A percentile compares a stretch with the other conserved stretches of the same genome.
Conservation (phyloP, 2,329 filamentous ascomycete species). For the Colletotrichum lupini region DNA sequence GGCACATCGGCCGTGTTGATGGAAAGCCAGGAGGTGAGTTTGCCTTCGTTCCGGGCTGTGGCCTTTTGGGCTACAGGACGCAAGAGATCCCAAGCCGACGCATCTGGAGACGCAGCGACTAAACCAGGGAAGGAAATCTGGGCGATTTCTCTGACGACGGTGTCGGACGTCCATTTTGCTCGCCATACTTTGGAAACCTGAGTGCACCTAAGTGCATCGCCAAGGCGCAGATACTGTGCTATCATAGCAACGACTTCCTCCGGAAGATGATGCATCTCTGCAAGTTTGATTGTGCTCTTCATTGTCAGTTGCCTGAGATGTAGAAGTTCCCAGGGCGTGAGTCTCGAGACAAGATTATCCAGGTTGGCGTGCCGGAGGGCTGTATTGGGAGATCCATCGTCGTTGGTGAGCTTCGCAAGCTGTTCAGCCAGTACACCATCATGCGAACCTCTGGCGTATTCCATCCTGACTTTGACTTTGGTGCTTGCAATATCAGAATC, state of each 20-base stretch:
- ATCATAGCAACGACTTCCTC: conserved; percentile 19
- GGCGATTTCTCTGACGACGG: not conserved
- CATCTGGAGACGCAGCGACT: not conserved
- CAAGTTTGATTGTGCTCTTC: not conserved
- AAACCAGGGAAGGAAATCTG: conserved; percentile 9
- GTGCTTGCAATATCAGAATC: too few relatives aligned
- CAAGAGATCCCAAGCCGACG: not conserved
- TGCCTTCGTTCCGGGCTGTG: not conserved
- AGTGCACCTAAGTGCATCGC: conserved; percentile 10
- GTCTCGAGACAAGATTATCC: conserved; percentile 3
- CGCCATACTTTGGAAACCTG: conserved; percentile 30
- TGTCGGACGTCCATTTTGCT: not conserved
- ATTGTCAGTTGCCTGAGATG: not conserved
- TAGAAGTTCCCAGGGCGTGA: conserved; percentile 29
- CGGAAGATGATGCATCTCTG: conserved; percentile 18
- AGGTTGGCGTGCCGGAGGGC: conserved; percentile 9
- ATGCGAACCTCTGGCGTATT: not conserved
- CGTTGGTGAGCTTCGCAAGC: not conserved
- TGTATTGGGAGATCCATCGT: not conserved
- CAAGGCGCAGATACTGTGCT: not conserved
- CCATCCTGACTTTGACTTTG: not conserved
- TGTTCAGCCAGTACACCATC: not conserved
- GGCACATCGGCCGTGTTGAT: not conserved
- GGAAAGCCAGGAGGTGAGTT: not conserved
- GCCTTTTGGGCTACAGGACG: not conserved